A percentile compares a stretch with the other conserved stretches of the same genome.
phyloP scores from a whole-genome alignment of 306 rosid genomes.

The Lagenaria siceraria region DNA sequence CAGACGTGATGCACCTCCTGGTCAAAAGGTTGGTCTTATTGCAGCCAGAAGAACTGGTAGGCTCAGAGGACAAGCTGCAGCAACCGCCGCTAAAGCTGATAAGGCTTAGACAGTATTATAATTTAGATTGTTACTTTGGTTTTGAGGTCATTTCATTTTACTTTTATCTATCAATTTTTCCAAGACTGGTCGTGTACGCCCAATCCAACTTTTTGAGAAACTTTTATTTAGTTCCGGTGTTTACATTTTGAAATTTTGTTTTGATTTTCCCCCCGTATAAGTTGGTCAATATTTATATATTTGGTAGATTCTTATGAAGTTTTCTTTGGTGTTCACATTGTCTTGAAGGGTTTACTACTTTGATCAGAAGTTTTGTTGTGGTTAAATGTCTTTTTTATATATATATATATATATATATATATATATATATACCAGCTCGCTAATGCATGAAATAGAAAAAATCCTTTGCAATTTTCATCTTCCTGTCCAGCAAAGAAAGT shows the following conservation, averaged over 20 bases:
- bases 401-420: too few species aligned
- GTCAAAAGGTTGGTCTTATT: conserved; percentile 82
- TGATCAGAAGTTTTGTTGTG: not conserved
- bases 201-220: not conserved
- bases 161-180: not conserved
- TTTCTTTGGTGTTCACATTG: not conserved
- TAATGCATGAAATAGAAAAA: too few species aligned
- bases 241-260: not conserved
- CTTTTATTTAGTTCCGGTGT: not conserved
- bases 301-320: not conserved
- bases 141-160: not conserved
- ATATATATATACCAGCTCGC: too few species aligned
- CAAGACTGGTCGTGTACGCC: not conserved
- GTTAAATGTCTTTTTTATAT: not conserved
- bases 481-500: too few species aligned
- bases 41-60: conserved; percentile 78
- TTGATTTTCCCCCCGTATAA: not conserved
- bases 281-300: too few species aligned
- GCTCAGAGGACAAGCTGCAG: conserved; percentile 76
- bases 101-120: conserved; percentile 25
- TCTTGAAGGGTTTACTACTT: not conserved
- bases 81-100: conserved; percentile 56
- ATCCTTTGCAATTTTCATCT: too few species aligned
- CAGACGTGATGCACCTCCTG: conserved; percentile 72
- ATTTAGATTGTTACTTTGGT: not conserved